phyloP scores from a whole-genome alignment of 1,139 yeast genomes.

The Yamadazyma sp. region DNA sequence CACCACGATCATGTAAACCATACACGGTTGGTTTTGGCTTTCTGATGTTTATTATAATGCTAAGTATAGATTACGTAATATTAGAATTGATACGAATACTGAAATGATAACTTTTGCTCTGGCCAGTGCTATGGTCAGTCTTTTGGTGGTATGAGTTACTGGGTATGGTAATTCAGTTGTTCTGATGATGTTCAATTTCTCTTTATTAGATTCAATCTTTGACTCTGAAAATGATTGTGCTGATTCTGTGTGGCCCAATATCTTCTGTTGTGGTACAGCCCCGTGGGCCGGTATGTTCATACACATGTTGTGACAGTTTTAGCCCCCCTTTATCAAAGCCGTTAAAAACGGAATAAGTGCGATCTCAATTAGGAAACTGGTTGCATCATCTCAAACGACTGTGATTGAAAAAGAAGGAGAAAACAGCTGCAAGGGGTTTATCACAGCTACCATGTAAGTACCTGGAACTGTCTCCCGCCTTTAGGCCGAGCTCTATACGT shows the following conservation, averaged over 20 bases:
- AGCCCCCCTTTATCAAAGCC: constrained; percentile 3
- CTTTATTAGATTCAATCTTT: not conserved
- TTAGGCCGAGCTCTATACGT: too few species aligned
- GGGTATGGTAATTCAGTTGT: constrained; percentile 1
- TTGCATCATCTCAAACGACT: not conserved
- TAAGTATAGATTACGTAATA: not conserved
- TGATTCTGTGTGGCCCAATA: too few species aligned
- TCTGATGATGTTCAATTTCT: not conserved
- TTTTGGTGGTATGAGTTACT: not conserved
- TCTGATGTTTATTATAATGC: constrained; percentile 1
- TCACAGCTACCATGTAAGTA: too few species aligned
- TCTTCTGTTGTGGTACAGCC: not conserved
- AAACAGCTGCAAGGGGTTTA: too few species aligned
- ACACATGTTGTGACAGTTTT: not conserved
- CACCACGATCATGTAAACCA: constrained; percentile 8
- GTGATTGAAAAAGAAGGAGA: not conserved
- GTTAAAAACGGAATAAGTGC: not conserved
- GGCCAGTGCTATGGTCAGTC: not conserved
- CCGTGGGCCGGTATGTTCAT: not conserved
- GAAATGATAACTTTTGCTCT: not conserved
- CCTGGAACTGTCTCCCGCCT: too few species aligned
- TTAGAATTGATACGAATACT: constrained; percentile 1
- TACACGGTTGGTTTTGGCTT: not conserved
- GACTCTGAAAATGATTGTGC: too few species aligned
- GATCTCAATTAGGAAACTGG: not conserved